These are phyloP conservation scores for Pseudocercospora vitis DNA, from an alignment of 2,329 filamentous ascomycete species.

Conservation along the genomic window DNA sequence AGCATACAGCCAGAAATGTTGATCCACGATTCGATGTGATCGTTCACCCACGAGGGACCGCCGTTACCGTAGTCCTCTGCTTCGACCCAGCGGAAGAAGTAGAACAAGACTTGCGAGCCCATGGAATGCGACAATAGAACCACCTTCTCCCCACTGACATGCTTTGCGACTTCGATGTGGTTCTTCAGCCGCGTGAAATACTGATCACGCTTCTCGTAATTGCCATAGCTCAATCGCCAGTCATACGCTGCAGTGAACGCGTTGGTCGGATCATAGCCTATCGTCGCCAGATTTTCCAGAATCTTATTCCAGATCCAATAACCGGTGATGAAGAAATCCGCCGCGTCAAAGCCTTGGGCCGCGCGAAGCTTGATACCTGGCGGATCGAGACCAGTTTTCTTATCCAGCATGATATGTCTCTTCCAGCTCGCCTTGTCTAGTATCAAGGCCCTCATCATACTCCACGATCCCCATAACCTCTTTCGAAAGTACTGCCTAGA, in stretches of 20 bases:
- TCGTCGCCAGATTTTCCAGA: slow-evolving; percentile 89
- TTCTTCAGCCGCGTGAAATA: slow-evolving; percentile 91
- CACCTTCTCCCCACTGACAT: slow-evolving; percentile 74
- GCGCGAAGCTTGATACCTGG: slow-evolving; percentile 86
- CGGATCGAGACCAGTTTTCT: slow-evolving; percentile 84
- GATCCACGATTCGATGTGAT: slow-evolving; percentile 90
- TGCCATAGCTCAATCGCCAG: slow-evolving; percentile 87
- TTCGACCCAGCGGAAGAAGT: slow-evolving; percentile 80
- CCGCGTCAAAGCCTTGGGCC: slow-evolving; percentile 94
- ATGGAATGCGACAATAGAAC: slow-evolving; percentile 93
- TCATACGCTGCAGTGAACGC: slow-evolving; percentile 74
- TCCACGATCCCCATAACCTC: slow-evolving; percentile 96
- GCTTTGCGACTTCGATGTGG: slow-evolving; percentile 80
- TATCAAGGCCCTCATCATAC: slow-evolving; percentile 94
- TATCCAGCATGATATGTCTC: slow-evolving; percentile 94
- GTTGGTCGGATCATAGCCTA: slow-evolving; percentile 89
- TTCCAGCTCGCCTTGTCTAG: slow-evolving; percentile 95
- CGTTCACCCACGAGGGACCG: slow-evolving; percentile 85
- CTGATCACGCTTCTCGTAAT: slow-evolving; percentile 85
- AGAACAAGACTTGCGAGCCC: slow-evolving; percentile 93
- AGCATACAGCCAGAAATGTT: slow-evolving; percentile 99
- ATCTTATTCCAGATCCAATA: slow-evolving; percentile 99
- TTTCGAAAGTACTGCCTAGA: slow-evolving; percentile 92
- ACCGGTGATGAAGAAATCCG: slow-evolving; percentile 84
- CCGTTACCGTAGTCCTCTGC: slow-evolving; percentile 74